phyloP scores from a whole-genome alignment of 1,139 yeast species.

The Zygosaccharomyces sapae region DNA sequence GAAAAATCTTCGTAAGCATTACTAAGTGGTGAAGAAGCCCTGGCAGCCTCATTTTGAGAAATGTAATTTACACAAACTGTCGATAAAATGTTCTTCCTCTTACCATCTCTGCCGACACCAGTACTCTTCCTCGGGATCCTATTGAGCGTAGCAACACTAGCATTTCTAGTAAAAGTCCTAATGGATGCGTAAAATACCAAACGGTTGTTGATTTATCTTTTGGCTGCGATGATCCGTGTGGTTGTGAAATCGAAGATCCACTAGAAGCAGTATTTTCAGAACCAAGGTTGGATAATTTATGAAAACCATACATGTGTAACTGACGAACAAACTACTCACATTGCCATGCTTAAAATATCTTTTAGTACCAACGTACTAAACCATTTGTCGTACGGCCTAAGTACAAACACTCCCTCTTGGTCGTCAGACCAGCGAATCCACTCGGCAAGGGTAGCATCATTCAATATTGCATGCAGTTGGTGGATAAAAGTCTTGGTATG shows the following conservation, averaged over 20 bases:
- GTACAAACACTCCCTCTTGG: conserved; percentile 54
- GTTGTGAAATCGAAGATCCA: conserved; percentile 7
- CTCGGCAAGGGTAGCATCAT: conserved; percentile 33
- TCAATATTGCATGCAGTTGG: conserved; percentile 31
- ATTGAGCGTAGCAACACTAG: conserved; percentile 45
- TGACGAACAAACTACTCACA: conserved; percentile 77
- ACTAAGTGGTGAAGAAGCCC: conserved; percentile 3
- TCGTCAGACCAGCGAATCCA: conserved; percentile 75
- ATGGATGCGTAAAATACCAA: conserved; percentile 89
- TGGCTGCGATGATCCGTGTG: neutral
- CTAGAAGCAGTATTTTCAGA: conserved; percentile 11
- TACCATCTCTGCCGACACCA: conserved; percentile 34
- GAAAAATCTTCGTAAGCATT: neutral
- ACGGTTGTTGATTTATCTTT: conserved; percentile 34
- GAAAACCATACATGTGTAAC: conserved; percentile 69
- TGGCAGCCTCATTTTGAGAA: conserved; percentile 4
- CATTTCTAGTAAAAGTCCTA: conserved; percentile 72
- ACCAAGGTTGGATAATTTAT: conserved; percentile 26
- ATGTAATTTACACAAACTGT: conserved; percentile 27
- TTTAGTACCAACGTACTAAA: conserved; percentile 55
- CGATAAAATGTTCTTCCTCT: conserved; percentile 32
- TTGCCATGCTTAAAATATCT: conserved; percentile 77
- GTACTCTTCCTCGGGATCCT: conserved; percentile 34
- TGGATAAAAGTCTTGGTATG: conserved; percentile 31
- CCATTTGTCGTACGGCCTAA: conserved; percentile 63